These are phyloP conservation scores for Verbascum thapsus DNA, from an alignment of 257 asterid genomes.

Conservation along the genomic window DNA sequence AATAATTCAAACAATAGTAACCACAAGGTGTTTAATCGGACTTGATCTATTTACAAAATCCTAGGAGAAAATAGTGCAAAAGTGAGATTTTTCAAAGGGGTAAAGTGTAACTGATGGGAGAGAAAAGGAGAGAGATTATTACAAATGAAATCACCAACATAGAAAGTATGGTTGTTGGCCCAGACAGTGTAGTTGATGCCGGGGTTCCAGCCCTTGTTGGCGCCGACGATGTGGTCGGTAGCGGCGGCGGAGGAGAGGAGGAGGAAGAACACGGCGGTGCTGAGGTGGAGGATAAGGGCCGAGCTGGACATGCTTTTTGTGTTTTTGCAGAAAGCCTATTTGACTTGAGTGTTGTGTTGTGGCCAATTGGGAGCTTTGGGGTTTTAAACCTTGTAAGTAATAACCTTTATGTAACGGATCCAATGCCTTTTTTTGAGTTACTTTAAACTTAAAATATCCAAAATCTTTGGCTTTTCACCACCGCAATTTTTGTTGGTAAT, in stretches of 20 bases:
- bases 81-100: too few species aligned
- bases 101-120: background rate
- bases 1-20: too few species aligned
- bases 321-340: slow-evolving; percentile 8
- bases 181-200: slow-evolving; percentile 90
- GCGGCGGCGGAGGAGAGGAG: slow-evolving; percentile 52
- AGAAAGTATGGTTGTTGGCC: slow-evolving; percentile 93
- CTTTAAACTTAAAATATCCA: background rate
- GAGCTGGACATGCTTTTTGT: slow-evolving; percentile 44
- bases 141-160: slow-evolving; percentile 84
- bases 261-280: slow-evolving; percentile 45
- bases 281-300: slow-evolving; percentile 38
- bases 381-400: background rate
- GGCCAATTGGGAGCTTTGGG: slow-evolving; percentile 23
- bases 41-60: too few species aligned
- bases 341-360: slow-evolving; percentile 1
- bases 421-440: slow-evolving; percentile 7
- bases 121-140: background rate
- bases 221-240: slow-evolving; percentile 96
- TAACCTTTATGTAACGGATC: slow-evolving; percentile 37
- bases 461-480: background rate
- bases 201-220: slow-evolving; percentile 93
- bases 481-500: background rate
- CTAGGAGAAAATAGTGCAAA: too few species aligned
- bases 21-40: too few species aligned